Evolutionary conservation across 2,329 filamentous ascomycete species (phyloP).

Genomic region (Neopestalotiopsis clavispora): DNA sequence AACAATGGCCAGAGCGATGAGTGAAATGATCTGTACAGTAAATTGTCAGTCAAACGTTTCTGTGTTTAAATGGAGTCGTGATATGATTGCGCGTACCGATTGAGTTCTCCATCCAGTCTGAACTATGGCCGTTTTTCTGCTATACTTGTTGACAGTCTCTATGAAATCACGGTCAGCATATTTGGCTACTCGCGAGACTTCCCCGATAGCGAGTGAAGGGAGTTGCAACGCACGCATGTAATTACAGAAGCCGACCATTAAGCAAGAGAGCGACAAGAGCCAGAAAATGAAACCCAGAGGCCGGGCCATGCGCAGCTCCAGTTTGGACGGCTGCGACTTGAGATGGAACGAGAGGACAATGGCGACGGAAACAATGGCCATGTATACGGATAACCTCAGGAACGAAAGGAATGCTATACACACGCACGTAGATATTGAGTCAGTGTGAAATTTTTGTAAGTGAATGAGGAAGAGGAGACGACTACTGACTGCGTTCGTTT

Average conservation of each 20-base stretch:
- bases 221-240: slow-evolving; percentile 70
- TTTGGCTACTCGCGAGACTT: not conserved
- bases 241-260: slow-evolving; percentile 80
- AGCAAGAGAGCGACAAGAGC: slow-evolving; percentile 76
- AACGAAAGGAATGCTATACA: slow-evolving; percentile 79
- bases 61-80: not conserved
- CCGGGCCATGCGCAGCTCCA: slow-evolving; percentile 78
- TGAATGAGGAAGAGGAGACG: not conserved
- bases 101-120: slow-evolving; percentile 96
- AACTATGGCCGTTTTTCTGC: slow-evolving; percentile 78
- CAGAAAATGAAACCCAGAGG: slow-evolving; percentile 91
- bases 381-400: slow-evolving; percentile 86
- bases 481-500: slow-evolving; percentile 69
- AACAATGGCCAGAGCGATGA: slow-evolving; percentile 67
- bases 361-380: slow-evolving; percentile 86
- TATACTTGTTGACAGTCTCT: slow-evolving; percentile 81
- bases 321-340: slow-evolving; percentile 68
- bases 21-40: slow-evolving; percentile 58
- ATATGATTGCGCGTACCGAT: slow-evolving; percentile 55
- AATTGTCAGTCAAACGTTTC: not conserved
- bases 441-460: not conserved
- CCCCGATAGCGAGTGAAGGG: not conserved
- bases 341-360: slow-evolving; percentile 95
- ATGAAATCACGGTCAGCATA: slow-evolving; percentile 1
- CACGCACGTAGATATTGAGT: too few relatives aligned